A percentile compares a stretch with the other conserved stretches of the same genome.
Conservation (phyloP, 1,284 basidiomycete species). For the Phellinidium pouzarii region DNA sequence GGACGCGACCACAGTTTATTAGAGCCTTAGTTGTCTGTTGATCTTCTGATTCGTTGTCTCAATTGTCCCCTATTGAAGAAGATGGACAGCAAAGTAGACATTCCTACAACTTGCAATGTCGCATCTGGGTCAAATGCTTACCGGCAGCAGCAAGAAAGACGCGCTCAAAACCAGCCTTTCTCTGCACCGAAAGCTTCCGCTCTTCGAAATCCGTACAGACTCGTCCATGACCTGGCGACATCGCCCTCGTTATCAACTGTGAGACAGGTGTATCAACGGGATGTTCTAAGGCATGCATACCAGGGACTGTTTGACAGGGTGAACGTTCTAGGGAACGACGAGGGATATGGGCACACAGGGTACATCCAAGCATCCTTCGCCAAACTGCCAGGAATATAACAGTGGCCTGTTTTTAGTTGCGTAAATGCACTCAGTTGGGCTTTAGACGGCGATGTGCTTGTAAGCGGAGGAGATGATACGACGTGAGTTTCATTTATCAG, state of each 20-base stretch:
- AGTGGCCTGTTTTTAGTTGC: slow-evolving; percentile 41
- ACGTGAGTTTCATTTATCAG: slow-evolving; percentile 45
- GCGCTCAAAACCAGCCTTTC: too few relatives aligned
- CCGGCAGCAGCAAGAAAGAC: too few relatives aligned
- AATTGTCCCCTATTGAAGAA: neutral
- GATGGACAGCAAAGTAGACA: neutral
- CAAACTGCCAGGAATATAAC: neutral
- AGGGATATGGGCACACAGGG: slow-evolving; percentile 56
- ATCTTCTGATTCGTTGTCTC: too few relatives aligned
- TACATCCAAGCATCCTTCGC: slow-evolving; percentile 26
- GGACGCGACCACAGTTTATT: too few relatives aligned
- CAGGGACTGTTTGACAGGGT: slow-evolving; percentile 40
- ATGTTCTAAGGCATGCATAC: slow-evolving; percentile 5
- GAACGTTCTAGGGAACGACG: slow-evolving; percentile 55
- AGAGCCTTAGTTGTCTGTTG: too few relatives aligned
- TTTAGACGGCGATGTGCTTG: slow-evolving; percentile 60
- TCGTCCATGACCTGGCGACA: slow-evolving; percentile 3
- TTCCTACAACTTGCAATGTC: neutral
- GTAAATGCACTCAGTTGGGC: slow-evolving; percentile 87
- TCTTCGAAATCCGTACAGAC: slow-evolving; percentile 1
- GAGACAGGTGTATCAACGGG: neutral
- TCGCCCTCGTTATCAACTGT: slow-evolving; percentile 6
- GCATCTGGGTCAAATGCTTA: too few relatives aligned
- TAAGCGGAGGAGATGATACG: slow-evolving; percentile 81
- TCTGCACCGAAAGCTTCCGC: neutral